phyloP scores from a whole-genome alignment of 2,329 filamentous ascomycete genomes.

The Ophiostoma populinum region DNA sequence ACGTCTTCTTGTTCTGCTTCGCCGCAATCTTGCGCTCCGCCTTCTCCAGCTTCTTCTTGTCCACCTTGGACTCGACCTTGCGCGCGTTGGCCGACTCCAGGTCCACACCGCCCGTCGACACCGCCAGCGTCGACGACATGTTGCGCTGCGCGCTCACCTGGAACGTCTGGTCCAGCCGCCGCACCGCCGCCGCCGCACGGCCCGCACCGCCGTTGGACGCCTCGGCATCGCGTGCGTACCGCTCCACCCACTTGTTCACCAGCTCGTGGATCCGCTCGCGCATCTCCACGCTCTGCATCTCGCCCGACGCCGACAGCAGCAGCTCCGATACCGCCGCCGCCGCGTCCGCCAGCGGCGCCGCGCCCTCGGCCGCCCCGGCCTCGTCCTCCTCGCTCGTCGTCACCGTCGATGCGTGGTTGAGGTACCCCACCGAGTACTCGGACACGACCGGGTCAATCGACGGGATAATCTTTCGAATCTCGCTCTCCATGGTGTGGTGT shows the following conservation, averaged over 20 bases:
- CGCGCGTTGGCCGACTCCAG: constrained; percentile 82
- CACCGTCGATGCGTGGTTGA: constrained; percentile 78
- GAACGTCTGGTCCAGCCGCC: constrained; percentile 81
- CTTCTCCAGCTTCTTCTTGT: constrained; percentile 98
- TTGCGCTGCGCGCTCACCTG: constrained; percentile 88
- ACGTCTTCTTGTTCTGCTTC: constrained; percentile 95
- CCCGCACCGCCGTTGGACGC: constrained; percentile 30
- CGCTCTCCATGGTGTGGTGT: constrained; percentile 55
- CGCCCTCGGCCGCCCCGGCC: constrained; percentile 21
- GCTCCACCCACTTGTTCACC: constrained; percentile 77
- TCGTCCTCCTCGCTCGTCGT: constrained; percentile 56
- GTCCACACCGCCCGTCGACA: constrained; percentile 71
- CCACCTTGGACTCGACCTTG: constrained; percentile 94
- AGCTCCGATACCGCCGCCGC: constrained; percentile 73
- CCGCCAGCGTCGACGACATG: constrained; percentile 86
- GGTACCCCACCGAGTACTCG: constrained; percentile 85
- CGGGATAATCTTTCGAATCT: constrained; percentile 70
- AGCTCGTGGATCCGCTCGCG: constrained; percentile 66
- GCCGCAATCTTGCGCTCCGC: constrained; percentile 93
- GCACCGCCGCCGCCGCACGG: constrained; percentile 51
- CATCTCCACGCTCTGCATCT: constrained; percentile 46
- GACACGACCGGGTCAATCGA: constrained; percentile 78
- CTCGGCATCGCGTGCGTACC: constrained; percentile 44
- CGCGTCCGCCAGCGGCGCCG: constrained; percentile 66
- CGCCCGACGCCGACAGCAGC: constrained; percentile 81